Evolutionary conservation across 2,329 filamentous ascomycete species (phyloP).

Genomic region (Magnaporthales sp.): DNA sequence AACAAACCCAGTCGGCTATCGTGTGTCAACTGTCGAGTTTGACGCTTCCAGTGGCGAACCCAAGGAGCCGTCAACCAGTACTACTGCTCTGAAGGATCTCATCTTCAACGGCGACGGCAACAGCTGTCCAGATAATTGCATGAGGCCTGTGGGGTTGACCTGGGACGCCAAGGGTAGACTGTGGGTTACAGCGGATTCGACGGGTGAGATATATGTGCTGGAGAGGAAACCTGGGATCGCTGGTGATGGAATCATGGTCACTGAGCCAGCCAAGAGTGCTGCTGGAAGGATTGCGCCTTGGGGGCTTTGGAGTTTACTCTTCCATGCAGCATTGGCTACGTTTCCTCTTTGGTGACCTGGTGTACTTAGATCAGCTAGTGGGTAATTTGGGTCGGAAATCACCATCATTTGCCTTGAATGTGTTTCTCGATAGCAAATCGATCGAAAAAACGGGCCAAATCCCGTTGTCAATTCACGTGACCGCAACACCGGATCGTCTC

Average conservation of each 20-base stretch:
- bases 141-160: slow-evolving; percentile 52
- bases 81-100: slow-evolving; percentile 38
- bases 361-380: neutral
- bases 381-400: too few relatives aligned
- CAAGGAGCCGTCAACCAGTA: slow-evolving; percentile 27
- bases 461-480: neutral
- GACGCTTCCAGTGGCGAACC: slow-evolving; percentile 29
- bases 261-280: neutral
- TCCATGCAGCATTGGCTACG: neutral
- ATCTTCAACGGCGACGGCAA: slow-evolving; percentile 42
- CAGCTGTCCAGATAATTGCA: slow-evolving; percentile 47
- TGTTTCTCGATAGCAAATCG: too few relatives aligned
- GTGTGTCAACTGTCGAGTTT: slow-evolving; percentile 30
- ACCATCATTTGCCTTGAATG: too few relatives aligned
- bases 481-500: neutral
- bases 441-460: too few relatives aligned
- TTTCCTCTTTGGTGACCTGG: neutral
- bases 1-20: slow-evolving; percentile 35
- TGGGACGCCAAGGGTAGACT: slow-evolving; percentile 40
- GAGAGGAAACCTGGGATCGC: slow-evolving; percentile 10
- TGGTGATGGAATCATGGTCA: slow-evolving; percentile 12
- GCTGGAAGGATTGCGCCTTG: neutral
- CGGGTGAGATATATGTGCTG: slow-evolving; percentile 56
- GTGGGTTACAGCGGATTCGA: slow-evolving; percentile 52
- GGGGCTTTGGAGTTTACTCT: neutral